Evolutionary conservation across 169 alveolate species (phyloP).

Genomic region (Cryptosporidium bovis): DNA sequence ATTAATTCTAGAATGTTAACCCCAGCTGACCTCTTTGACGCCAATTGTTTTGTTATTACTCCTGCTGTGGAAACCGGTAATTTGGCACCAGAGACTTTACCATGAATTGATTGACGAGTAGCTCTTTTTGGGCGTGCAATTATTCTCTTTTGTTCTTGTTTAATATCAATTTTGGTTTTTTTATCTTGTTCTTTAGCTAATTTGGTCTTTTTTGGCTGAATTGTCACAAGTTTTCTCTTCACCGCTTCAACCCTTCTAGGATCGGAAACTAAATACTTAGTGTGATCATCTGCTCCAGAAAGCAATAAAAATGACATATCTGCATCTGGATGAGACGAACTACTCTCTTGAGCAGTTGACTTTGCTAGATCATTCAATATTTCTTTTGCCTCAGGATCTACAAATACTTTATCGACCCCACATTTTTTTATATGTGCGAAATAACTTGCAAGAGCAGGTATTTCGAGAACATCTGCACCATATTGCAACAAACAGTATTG

Average conservation of each 20-base stretch:
- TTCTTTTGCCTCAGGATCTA: slow-evolving; percentile 27
- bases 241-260: slow-evolving; percentile 1
- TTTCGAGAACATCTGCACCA: slow-evolving; percentile 60
- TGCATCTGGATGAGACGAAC: not conserved
- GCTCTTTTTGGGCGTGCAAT: slow-evolving; percentile 50
- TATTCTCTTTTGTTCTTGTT: slow-evolving; percentile 26
- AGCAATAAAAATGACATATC: not conserved
- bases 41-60: slow-evolving; percentile 1
- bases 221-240: slow-evolving; percentile 49
- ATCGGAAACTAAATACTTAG: slow-evolving; percentile 19
- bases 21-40: slow-evolving; percentile 39
- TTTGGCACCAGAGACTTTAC: not conserved
- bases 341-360: not conserved
- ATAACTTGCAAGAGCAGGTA: slow-evolving; percentile 59
- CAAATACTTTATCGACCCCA: slow-evolving; percentile 36
- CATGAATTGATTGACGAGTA: not conserved
- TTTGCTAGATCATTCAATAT: slow-evolving; percentile 5
- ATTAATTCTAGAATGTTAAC: slow-evolving; percentile 22
- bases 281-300: slow-evolving; percentile 1
- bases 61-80: not conserved
- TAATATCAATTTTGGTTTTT: not conserved
- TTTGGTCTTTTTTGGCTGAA: slow-evolving; percentile 1
- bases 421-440: slow-evolving; percentile 9
- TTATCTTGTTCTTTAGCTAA: not conserved
- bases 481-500: slow-evolving; percentile 62